phyloP scores from a whole-genome alignment of 768 basidiomycete genomes.

The Hydnum rufescens region DNA sequence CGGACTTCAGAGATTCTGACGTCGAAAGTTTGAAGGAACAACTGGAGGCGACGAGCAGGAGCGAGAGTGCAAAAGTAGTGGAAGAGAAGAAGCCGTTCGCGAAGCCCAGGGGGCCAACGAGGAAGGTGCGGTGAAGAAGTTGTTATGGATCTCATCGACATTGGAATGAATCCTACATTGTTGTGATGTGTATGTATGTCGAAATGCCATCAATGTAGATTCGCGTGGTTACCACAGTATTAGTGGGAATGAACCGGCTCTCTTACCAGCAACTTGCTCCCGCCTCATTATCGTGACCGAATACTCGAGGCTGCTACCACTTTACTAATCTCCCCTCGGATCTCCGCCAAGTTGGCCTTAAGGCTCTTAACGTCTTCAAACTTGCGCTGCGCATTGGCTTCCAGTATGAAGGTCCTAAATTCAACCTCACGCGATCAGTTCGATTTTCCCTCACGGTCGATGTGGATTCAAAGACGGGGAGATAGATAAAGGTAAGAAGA shows the following conservation, averaged over 20 bases:
- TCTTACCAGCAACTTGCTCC: too few relatives aligned
- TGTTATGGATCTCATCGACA: neutral
- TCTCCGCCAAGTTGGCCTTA: slow-evolving; percentile 60
- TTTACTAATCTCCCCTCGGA: slow-evolving; percentile 63
- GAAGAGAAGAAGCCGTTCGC: slow-evolving; percentile 37
- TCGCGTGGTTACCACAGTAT: too few relatives aligned
- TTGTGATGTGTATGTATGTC: too few relatives aligned
- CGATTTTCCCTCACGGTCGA: neutral
- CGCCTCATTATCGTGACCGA: too few relatives aligned
- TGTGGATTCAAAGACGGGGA: too few relatives aligned
- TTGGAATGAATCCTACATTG: neutral
- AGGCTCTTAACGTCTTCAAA: slow-evolving; percentile 89
- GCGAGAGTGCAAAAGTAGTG: neutral
- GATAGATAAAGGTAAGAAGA: neutral
- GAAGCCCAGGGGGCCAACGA: slow-evolving; percentile 45
- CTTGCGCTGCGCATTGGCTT: slow-evolving; percentile 77
- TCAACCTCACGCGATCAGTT: neutral
- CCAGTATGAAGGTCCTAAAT: slow-evolving; percentile 48
- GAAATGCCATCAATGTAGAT: too few relatives aligned
- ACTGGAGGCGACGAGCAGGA: neutral
- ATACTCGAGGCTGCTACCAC: slow-evolving; percentile 17
- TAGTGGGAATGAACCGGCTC: too few relatives aligned
- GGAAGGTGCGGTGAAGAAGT: slow-evolving; percentile 19
- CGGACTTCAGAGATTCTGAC: slow-evolving; percentile 1
- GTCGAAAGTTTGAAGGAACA: neutral